Evolutionary conservation across 2,329 filamentous ascomycete genomes (phyloP).

Genomic region (Magnaporthiopsis rhizophila): DNA sequence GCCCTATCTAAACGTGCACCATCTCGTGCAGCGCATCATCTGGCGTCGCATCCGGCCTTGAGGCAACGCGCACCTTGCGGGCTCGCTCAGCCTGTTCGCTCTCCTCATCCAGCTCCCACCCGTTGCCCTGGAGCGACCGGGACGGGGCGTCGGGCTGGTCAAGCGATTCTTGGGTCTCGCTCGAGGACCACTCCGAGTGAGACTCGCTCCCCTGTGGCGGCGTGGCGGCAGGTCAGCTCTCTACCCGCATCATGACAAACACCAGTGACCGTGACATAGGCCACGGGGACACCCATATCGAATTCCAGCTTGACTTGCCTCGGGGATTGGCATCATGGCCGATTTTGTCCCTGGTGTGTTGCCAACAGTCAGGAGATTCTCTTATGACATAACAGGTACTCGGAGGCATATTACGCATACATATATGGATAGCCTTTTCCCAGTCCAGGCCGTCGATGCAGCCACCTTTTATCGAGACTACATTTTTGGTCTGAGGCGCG

Average conservation of each 20-base stretch:
- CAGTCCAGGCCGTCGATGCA: slow-evolving; percentile 58
- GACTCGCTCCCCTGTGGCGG: slow-evolving; percentile 39
- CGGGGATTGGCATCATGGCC: slow-evolving; percentile 62
- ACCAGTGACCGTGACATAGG: too few relatives aligned
- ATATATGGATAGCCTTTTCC: slow-evolving; percentile 56
- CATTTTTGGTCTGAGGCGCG: slow-evolving; percentile 39
- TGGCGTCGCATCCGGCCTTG: not conserved
- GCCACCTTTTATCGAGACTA: slow-evolving; percentile 59
- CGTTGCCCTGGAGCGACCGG: not conserved
- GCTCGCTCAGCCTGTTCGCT: not conserved
- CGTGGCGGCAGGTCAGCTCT: not conserved
- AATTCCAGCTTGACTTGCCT: slow-evolving; percentile 26
- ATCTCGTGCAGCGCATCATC: not conserved
- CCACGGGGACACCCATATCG: too few relatives aligned
- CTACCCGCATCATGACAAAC: too few relatives aligned
- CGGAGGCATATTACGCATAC: slow-evolving; percentile 17
- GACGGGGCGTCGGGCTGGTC: slow-evolving; percentile 31
- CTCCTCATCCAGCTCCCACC: not conserved
- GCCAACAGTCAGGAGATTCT: not conserved
- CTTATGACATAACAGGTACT: too few relatives aligned
- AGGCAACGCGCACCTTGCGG: too few relatives aligned
- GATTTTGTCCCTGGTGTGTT: slow-evolving; percentile 38
- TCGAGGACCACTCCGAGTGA: slow-evolving; percentile 43
- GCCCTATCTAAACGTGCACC: not conserved
- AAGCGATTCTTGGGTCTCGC: slow-evolving; percentile 34